phyloP scores from a whole-genome alignment of 2,329 filamentous ascomycete genomes.

The Claviceps digitariae region DNA sequence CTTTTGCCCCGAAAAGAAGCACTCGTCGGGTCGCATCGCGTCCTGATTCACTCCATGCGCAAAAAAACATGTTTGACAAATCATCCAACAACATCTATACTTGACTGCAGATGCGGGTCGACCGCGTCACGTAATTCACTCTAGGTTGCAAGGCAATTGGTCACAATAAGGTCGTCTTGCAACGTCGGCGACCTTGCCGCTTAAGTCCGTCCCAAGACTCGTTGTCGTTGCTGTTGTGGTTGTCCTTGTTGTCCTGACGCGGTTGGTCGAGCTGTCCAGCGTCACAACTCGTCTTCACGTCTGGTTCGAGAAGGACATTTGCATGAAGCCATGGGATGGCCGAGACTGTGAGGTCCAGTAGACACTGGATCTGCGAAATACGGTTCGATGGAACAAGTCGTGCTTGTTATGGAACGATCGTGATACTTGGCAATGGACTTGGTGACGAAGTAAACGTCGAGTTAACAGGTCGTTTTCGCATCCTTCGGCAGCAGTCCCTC shows the following conservation, averaged over 20 bases:
- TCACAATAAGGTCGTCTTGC: background rate
- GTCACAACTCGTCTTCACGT: background rate
- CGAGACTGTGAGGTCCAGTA: background rate
- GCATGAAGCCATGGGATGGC: background rate
- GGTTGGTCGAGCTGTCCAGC: background rate
- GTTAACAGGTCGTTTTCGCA: background rate
- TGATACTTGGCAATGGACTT: background rate
- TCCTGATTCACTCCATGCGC: background rate
- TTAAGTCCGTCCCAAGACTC: background rate
- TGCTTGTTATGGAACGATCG: constrained; percentile 1
- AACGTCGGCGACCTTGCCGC: background rate
- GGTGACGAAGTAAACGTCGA: too few relatives aligned
- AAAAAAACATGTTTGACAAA: background rate
- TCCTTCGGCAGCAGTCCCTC: background rate
- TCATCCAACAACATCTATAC: background rate
- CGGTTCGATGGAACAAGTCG: background rate
- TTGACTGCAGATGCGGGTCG: background rate
- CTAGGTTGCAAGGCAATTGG: background rate
- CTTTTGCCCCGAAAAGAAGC: constrained; percentile 4
- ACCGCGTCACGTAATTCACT: background rate
- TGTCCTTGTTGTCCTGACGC: background rate
- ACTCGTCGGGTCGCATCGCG: background rate
- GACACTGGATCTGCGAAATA: background rate
- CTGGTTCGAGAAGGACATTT: background rate
- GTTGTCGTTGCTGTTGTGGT: background rate